Base-by-base conservation (phyloP, 371 early-diverging fungal species). In the Gilbertella persicaria region DNA sequence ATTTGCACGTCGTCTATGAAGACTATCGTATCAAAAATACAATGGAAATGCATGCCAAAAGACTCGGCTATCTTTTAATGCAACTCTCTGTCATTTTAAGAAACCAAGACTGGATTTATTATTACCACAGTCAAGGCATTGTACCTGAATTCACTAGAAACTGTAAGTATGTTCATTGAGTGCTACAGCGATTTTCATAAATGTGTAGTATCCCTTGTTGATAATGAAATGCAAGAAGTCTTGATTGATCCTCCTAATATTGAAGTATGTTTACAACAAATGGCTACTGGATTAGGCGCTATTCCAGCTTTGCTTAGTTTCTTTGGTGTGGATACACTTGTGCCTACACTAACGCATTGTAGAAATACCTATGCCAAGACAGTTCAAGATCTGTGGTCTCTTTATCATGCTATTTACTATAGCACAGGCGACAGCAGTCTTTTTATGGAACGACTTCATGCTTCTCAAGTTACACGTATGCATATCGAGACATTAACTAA, bases 1-100 rank as follows among this genome's bases (percentile, higher is more conserved):
- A 71, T 17, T 50, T 90, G 2, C 90, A 90, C 60, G 60, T 89
- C 0, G 65, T 86, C 8, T 83, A 79, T 50, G 86, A 89, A 53
- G 85, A 90, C 40, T 66, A 84, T 23, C 80, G 79, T 12, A 53
- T 87, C 24, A 68, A 79, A 26, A 57, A 69, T 16, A 49, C 72
- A 4, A 70, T 64, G 17, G 46, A 48, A 5, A 39, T 56, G 6
- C 66, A 67, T 12, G 21, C 58, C 14, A 52, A 51, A 7, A 36
- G 62, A n/a, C 48, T 83, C 30, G 75, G 67, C 1, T 66, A 62
- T 8, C 55, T 89, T 1, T 53, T 88, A 33, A 41, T 69, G 5
- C 66, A 78, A 21, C 40, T 84, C n/a, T 66, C 80, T 1, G 55
- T 52, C 4, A 53, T 78, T 20, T 42, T 83, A 0, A 55, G 58